Evolutionary conservation across 805 yeast genomes (phyloP).

Genomic region (Brettanomyces sp.): DNA sequence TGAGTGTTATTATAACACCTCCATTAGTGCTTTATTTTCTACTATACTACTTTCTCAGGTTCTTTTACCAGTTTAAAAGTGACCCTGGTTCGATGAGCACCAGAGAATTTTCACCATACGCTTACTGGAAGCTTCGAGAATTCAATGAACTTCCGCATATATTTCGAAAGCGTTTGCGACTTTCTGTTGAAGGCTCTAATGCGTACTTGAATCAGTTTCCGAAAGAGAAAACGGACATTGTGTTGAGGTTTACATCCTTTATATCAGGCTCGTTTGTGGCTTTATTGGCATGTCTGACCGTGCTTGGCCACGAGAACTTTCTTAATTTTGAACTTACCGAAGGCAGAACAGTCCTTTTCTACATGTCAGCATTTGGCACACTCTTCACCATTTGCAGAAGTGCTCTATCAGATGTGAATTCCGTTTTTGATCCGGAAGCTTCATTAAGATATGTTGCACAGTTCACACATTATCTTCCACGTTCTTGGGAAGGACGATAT

Average conservation of each 20-base stretch:
- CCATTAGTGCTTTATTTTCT: constrained; percentile 77
- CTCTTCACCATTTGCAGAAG: constrained; percentile 76
- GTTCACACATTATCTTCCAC: constrained; percentile 85
- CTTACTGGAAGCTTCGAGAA: constrained; percentile 92
- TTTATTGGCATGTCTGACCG: constrained; percentile 64
- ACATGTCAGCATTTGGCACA: constrained; percentile 82
- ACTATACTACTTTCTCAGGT: constrained; percentile 75
- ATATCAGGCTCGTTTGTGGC: constrained; percentile 86
- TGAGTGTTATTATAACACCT: constrained; percentile 79
- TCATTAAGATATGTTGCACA: constrained; percentile 72
- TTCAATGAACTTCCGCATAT: constrained; percentile 88
- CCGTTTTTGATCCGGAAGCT: constrained; percentile 90
- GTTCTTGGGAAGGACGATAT: constrained; percentile 73
- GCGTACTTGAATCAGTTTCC: constrained; percentile 89
- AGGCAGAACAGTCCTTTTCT: constrained; percentile 76
- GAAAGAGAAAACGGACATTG: constrained; percentile 51
- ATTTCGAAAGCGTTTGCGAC: constrained; percentile 66
- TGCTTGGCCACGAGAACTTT: constrained; percentile 84
- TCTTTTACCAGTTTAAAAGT: constrained; percentile 85
- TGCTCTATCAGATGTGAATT: constrained; percentile 48
- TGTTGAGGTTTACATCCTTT: constrained; percentile 57
- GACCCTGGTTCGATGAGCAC: constrained; percentile 78
- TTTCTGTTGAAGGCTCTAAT: constrained; percentile 73
- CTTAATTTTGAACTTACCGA: constrained; percentile 80
- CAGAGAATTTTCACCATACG: constrained; percentile 86